A percentile compares a stretch with the other conserved stretches of the same genome.
Evolutionary conservation across 169 alveolate species (phyloP).

Genomic region (Cryptosporidium felis): DNA sequence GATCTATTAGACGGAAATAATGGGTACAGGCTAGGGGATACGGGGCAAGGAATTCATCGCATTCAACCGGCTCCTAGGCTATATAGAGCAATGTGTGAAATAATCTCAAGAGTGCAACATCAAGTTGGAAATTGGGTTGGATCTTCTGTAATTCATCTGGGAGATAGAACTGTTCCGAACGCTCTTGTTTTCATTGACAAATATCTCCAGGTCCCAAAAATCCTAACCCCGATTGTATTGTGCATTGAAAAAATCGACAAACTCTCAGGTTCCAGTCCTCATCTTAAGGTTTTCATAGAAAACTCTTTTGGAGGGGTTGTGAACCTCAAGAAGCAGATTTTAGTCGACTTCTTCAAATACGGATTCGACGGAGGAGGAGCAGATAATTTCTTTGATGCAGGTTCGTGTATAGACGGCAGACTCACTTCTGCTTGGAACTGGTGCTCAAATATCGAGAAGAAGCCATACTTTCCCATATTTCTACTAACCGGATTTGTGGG

Average conservation of each 20-base stretch:
- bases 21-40: slow-evolving; percentile 84
- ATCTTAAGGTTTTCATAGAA: slow-evolving; percentile 81
- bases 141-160: slow-evolving; percentile 89
- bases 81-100: slow-evolving; percentile 81
- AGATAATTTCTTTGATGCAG: slow-evolving; percentile 93
- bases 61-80: slow-evolving; percentile 75
- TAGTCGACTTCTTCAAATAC: slow-evolving; percentile 91
- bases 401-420: slow-evolving; percentile 94
- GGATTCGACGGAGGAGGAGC: slow-evolving; percentile 95
- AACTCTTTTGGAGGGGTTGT: slow-evolving; percentile 85
- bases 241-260: slow-evolving; percentile 88
- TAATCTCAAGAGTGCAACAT: slow-evolving; percentile 83
- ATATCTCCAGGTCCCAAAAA: slow-evolving; percentile 90
- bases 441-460: slow-evolving; percentile 91
- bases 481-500: slow-evolving; percentile 91
- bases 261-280: slow-evolving; percentile 79
- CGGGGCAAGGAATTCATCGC: slow-evolving; percentile 91
- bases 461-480: slow-evolving; percentile 88
- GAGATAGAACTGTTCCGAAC: slow-evolving; percentile 93
- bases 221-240: slow-evolving; percentile 87
- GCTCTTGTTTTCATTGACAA: slow-evolving; percentile 92
- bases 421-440: slow-evolving; percentile 94
- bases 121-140: slow-evolving; percentile 91
- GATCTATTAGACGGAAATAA: slow-evolving; percentile 86
- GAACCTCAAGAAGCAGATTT: slow-evolving; percentile 77